phyloP scores from a whole-genome alignment of 139 green algal species.

The Edaphochlamys debaryana region DNA sequence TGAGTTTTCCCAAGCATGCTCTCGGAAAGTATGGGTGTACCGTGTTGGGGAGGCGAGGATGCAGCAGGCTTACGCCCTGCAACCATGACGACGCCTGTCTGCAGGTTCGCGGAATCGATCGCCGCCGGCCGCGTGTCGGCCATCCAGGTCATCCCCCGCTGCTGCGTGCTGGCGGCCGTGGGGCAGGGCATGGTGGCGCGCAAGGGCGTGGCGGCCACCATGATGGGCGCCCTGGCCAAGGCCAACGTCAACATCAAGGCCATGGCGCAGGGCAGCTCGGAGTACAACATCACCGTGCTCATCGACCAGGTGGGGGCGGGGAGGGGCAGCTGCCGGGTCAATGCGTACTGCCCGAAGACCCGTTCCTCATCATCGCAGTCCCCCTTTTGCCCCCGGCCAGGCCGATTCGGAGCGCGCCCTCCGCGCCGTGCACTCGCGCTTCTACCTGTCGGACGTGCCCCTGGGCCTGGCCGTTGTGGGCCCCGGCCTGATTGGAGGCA shows the following conservation, averaged over 20 bases:
- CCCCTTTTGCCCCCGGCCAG: too few species aligned
- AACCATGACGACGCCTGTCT: too few species aligned
- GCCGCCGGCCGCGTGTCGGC: constrained; percentile 75
- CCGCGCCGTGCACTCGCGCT: constrained; percentile 90
- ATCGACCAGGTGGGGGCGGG: constrained; percentile 74
- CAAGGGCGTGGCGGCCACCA: constrained; percentile 87
- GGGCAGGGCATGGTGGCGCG: constrained; percentile 92
- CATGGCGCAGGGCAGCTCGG: constrained; percentile 88
- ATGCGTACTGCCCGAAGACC: too few species aligned
- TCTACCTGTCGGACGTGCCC: constrained; percentile 93
- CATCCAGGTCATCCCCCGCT: constrained; percentile 80
- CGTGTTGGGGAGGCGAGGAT: too few species aligned
- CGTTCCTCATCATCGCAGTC: too few species aligned
- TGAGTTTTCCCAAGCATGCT: too few species aligned
- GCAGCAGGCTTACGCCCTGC: too few species aligned
- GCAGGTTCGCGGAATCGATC: constrained; percentile 83
- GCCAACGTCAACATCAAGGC: constrained; percentile 95
- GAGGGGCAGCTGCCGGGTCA: too few species aligned
- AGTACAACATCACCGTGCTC: constrained; percentile 99
- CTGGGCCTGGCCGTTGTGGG: constrained; percentile 93
- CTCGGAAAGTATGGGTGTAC: too few species aligned
- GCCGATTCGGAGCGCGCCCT: constrained; percentile 74
- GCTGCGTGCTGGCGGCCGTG: constrained; percentile 95
- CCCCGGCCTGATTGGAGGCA: constrained; percentile 91
- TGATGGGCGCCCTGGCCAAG: constrained; percentile 95